Percentiles rank a stretch among this genome's conserved stretches.
Evolutionary conservation across 805 yeast species (phyloP).

Genomic region (Metschnikowia peoriensis): DNA sequence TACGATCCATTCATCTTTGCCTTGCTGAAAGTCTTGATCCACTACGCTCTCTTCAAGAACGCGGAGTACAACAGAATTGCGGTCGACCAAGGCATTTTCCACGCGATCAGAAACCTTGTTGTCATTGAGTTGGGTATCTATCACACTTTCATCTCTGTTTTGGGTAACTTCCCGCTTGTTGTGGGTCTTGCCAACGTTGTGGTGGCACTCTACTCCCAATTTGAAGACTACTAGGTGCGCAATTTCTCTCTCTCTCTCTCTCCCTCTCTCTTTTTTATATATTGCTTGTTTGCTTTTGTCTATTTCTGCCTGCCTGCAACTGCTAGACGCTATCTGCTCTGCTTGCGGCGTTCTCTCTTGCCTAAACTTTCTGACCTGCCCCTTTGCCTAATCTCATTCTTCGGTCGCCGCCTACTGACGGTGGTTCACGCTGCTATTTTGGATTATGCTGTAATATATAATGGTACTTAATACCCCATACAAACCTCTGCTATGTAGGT

Average conservation of each 20-base stretch:
- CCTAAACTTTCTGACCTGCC: conserved; percentile 3
- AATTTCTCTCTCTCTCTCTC: neutral
- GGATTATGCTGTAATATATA: conserved; percentile 9
- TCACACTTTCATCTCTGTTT: conserved; percentile 33
- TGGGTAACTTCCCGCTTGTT: conserved; percentile 49
- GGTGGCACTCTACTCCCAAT: conserved; percentile 52
- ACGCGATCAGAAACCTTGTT: conserved; percentile 29
- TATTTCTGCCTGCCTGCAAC: conserved; percentile 9
- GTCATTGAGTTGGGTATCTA: conserved; percentile 37
- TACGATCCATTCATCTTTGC: conserved; percentile 57
- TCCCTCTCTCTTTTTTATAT: too few relatives aligned
- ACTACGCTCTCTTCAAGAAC: conserved; percentile 32
- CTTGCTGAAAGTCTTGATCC: conserved; percentile 42
- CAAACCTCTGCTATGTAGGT: neutral
- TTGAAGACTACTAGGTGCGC: conserved; percentile 37
- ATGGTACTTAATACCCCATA: conserved; percentile 3
- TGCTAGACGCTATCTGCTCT: conserved; percentile 10
- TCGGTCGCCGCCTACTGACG: neutral
- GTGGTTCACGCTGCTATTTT: neutral
- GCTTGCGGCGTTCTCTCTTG: neutral
- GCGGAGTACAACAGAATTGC: conserved; percentile 28
- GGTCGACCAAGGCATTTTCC: conserved; percentile 25
- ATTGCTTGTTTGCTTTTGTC: too few relatives aligned
- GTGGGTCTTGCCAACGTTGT: conserved; percentile 46
- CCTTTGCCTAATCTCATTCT: conserved; percentile 1